Evolutionary conservation across 257 asterid genomes (phyloP), one percentile per base, ranked within the genome.

Genomic region (Solanum chilense): DNA sequence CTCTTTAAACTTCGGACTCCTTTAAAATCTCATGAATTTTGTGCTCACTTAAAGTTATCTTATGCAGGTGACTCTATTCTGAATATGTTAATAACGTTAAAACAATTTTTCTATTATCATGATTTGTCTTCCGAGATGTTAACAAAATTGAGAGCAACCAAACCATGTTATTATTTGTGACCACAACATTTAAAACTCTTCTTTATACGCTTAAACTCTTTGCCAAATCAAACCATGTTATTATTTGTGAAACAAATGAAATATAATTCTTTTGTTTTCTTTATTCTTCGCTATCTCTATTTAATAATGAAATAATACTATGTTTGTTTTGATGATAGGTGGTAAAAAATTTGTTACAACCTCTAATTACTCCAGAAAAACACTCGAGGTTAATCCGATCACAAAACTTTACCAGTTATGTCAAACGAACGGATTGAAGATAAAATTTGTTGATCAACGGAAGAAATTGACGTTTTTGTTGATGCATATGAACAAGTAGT

Each of bases 71-170:
- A 93, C 31, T 77, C 95, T 0, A 82, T 90, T 15, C 20, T 93
- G 23, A 86, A 84, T 69, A 15, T 90, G 11, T 20, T 87, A 29
- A 45, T 93, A 0, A 75, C 92, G 0, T 86, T 83, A 3, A 86
- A 91, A 1, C 89, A 88, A 4, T 92, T 16, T n/a, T 70, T 16
- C 0, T 1, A 21, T 71, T 91, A 93, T 62, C 94, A 89, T 18
- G 87, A 91, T 64, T 47, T 90, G 47, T 35, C 73, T 0, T 92
- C 93, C 12, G 97, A 94, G 1, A 64, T 41, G 7, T 49, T 93
- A 7, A 91, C 98, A 1, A 49, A 45, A 41, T 92, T 94, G 23
- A 94, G 98, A 31, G 33, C 33, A 31, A 31, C 33, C 33, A 31
- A 31, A 31, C 33, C 33, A 31, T 31, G 33, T 31, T 31, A 31